phyloP scores from a whole-genome alignment of 352 stramenopile genomes.

The Halophytophthora batemanensis region DNA sequence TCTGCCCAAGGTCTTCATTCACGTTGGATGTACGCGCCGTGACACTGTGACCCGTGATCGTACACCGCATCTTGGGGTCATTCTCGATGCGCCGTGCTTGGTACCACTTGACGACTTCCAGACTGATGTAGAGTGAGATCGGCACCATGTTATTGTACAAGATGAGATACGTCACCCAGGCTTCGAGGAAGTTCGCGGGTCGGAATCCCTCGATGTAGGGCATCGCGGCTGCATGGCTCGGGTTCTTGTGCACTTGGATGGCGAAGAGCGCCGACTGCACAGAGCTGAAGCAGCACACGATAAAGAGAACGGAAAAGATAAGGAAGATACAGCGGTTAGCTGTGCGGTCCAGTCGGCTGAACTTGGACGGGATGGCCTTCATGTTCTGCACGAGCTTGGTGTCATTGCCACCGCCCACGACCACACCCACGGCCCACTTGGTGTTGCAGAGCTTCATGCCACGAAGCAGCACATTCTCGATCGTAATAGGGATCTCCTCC shows the following conservation, averaged over 20 bases:
- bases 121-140: constrained; percentile 97
- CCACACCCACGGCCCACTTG: constrained; percentile 75
- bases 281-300: constrained; percentile 64
- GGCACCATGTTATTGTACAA: constrained; percentile 93
- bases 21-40: constrained; percentile 92
- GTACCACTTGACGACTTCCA: constrained; percentile 95
- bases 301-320: constrained; percentile 79
- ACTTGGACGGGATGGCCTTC: constrained; percentile 85
- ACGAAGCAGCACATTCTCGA: constrained; percentile 76
- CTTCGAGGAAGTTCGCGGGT: constrained; percentile 42
- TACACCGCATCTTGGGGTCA: constrained; percentile 61
- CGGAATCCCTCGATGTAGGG: constrained; percentile 33
- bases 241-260: constrained; percentile 26
- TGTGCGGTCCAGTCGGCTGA: constrained; percentile 74
- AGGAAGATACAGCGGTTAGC: constrained; percentile 82
- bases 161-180: constrained; percentile 81
- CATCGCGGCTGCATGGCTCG: constrained; percentile 17
- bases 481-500: constrained; percentile 71
- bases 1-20: constrained; percentile 95
- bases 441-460: constrained; percentile 87
- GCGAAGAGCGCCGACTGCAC: constrained; percentile 53
- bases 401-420: constrained; percentile 76
- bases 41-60: constrained; percentile 52
- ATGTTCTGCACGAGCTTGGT: constrained; percentile 85
- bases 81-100: constrained; percentile 92